Conservation (phyloP, 78 protist genomes). For the Protostelium mycophagum region DNA sequence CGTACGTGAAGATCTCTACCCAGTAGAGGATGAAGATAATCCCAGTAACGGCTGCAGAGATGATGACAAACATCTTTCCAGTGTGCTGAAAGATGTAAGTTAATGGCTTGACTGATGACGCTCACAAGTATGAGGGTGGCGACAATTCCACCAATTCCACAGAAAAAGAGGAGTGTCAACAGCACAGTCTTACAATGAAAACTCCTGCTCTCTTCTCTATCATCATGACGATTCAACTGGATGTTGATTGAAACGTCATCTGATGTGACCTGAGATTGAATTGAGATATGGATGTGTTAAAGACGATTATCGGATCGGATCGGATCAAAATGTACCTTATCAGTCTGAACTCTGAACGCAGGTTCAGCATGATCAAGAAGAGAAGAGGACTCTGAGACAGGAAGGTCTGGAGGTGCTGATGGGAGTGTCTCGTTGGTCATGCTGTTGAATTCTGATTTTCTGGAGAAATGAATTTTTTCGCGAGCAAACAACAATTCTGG, state of each 20-base stretch:
- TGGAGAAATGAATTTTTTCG: no score
- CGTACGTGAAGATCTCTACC: neutral
- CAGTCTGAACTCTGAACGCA: no score
- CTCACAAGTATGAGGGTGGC: neutral
- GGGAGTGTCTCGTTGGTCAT: no score
- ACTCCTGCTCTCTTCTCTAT: neutral
- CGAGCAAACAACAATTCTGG: no score
- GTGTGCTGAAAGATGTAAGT: neutral
- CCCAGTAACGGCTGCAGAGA: neutral
- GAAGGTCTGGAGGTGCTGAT: no score
- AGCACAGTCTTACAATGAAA: neutral
- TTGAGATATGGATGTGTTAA: no score
- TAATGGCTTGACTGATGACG: neutral
- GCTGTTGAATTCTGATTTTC: no score
- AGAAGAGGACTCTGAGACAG: no score
- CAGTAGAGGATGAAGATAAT: neutral
- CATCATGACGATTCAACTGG: neutral
- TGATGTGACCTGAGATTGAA: neutral
- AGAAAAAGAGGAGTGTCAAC: neutral
- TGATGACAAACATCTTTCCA: neutral
- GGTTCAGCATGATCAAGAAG: no score
- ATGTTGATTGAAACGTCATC: neutral
- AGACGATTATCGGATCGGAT: neutral
- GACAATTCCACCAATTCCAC: neutral
- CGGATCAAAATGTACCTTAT: no score